Conservation (phyloP, 805 yeast species). For the Ogataea paradorogensis region DNA sequence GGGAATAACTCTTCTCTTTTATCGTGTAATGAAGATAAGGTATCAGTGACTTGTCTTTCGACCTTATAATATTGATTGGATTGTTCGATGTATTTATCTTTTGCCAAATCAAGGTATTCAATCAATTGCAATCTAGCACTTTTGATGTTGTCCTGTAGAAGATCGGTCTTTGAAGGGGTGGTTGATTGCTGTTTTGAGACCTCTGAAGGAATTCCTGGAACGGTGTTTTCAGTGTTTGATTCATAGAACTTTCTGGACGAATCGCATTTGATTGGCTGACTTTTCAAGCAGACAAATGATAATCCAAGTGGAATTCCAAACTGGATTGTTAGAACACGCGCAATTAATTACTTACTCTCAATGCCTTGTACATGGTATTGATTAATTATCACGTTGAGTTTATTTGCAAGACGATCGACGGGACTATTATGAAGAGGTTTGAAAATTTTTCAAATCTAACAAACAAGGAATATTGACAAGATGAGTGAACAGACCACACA, state of each 20-base stretch:
- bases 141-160: slow-evolving; percentile 47
- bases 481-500: slow-evolving; percentile 11
- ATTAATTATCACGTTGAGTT: slow-evolving; percentile 1
- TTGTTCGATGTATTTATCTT: slow-evolving; percentile 42
- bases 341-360: slow-evolving; percentile 9
- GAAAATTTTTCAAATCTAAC: slow-evolving; percentile 11
- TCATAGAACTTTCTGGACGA: slow-evolving; percentile 31
- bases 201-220: slow-evolving; percentile 24
- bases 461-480: slow-evolving; percentile 2
- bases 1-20: slow-evolving; percentile 70
- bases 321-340: slow-evolving; percentile 6
- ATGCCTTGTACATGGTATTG: slow-evolving; percentile 7
- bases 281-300: neutral
- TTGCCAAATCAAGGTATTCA: slow-evolving; percentile 34
- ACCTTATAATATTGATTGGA: slow-evolving; percentile 50
- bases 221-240: slow-evolving; percentile 14
- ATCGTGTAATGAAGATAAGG: slow-evolving; percentile 62
- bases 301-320: slow-evolving; percentile 2
- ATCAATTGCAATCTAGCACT: slow-evolving; percentile 44
- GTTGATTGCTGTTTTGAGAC: slow-evolving; percentile 13
- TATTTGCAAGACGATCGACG: slow-evolving; percentile 11
- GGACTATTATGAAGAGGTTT: slow-evolving; percentile 1
- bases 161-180: slow-evolving; percentile 19
- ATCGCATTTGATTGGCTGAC: slow-evolving; percentile 16
- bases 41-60: slow-evolving; percentile 62